Percentiles rank a stretch among this genome's conserved stretches.
Evolutionary conservation across 768 basidiomycete species (phyloP).

Genomic region (Kwoniella heveanensis): DNA sequence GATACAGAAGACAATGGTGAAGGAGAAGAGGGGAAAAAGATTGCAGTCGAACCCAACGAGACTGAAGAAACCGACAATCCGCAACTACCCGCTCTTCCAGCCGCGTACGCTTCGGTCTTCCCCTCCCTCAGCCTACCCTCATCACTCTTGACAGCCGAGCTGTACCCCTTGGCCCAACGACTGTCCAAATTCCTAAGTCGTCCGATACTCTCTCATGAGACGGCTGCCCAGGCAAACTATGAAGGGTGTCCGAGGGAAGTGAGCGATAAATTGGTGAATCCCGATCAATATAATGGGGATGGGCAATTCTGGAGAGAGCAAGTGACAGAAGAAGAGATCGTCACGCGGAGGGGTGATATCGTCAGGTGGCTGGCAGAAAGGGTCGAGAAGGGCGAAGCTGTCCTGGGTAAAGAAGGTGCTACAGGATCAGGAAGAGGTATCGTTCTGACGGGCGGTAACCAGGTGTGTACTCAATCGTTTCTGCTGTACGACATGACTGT

Average conservation of each 20-base stretch:
- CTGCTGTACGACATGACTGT: too few species aligned
- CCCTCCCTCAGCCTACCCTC: conserved; percentile 19
- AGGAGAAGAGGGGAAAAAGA: background rate
- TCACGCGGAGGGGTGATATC: conserved; percentile 41
- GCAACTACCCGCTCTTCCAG: conserved; percentile 6
- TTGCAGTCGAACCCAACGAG: background rate
- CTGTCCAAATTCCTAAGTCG: conserved; percentile 49
- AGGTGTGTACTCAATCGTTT: too few species aligned
- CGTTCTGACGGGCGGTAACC: conserved; percentile 58
- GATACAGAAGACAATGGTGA: background rate
- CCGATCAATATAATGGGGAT: conserved; percentile 56
- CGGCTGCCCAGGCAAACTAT: conserved; percentile 35
- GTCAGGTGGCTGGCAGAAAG: conserved; percentile 47
- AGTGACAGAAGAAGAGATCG: conserved; percentile 43
- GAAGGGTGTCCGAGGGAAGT: conserved; percentile 50
- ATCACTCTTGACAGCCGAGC: conserved; percentile 11
- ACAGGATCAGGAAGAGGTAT: conserved; percentile 50
- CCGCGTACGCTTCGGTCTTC: conserved; percentile 11
- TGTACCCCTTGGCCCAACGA: conserved; percentile 15
- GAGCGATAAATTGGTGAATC: conserved; percentile 55
- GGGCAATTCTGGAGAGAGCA: conserved; percentile 50
- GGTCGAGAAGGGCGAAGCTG: conserved; percentile 39
- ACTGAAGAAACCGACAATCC: conserved; percentile 2
- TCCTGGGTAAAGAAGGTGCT: conserved; percentile 31
- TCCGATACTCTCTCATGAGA: conserved; percentile 43